Conservation (phyloP, 768 basidiomycete genomes). For the Kwoniella dendrophila region DNA sequence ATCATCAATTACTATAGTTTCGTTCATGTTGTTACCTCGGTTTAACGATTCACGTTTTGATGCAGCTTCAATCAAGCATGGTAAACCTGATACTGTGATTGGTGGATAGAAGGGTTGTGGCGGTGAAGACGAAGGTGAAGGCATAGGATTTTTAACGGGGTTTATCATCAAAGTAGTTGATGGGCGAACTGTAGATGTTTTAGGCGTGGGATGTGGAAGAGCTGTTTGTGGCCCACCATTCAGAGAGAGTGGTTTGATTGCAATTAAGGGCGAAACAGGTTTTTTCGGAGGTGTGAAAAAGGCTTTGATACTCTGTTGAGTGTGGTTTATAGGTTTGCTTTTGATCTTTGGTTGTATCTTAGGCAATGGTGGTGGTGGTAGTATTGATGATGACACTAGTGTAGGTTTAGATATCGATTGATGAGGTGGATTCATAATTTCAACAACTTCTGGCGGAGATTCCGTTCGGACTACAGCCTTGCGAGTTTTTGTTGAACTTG, state of each 20-base stretch:
- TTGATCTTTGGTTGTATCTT: too few species aligned
- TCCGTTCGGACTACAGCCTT: not conserved
- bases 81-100: conserved; percentile 9
- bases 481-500: conserved; percentile 1
- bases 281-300: not conserved
- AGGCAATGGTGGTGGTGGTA: too few species aligned
- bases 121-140: not conserved
- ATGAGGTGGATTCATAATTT: not conserved
- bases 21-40: too few species aligned
- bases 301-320: conserved; percentile 7
- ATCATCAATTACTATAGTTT: too few species aligned
- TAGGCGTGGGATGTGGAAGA: too few species aligned
- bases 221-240: too few species aligned
- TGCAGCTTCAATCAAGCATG: conserved; percentile 32
- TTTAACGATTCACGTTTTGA: conserved; percentile 21
- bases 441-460: not conserved
- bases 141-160: not conserved
- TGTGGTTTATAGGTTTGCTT: not conserved
- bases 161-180: too few species aligned
- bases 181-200: not conserved
- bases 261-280: not conserved
- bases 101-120: not conserved
- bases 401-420: too few species aligned
- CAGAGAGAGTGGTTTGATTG: not conserved
- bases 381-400: too few species aligned